Percentiles rank a stretch among this genome's conserved stretches.
Conservation (phyloP, 2,329 filamentous ascomycete genomes). For the Myrmaecium sp. region DNA sequence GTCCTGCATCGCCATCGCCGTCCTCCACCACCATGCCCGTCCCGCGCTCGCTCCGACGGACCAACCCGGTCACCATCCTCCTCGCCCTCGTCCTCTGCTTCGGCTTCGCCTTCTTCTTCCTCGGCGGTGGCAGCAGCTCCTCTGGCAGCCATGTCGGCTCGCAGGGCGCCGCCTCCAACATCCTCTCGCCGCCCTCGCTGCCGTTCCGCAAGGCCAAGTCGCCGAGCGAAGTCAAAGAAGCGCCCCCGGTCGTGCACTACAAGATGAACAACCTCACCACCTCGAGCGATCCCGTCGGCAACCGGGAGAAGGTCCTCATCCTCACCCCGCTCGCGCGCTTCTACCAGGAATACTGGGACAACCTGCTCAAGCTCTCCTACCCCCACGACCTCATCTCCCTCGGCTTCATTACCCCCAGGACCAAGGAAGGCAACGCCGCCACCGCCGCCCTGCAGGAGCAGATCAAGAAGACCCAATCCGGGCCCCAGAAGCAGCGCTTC, state of each 20-base stretch:
- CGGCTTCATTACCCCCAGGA: constrained; percentile 92
- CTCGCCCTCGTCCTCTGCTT: constrained; percentile 57
- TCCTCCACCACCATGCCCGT: constrained; percentile 35
- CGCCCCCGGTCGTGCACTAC: constrained; percentile 82
- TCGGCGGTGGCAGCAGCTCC: too few species aligned
- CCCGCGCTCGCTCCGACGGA: constrained; percentile 56
- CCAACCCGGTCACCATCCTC: constrained; percentile 58
- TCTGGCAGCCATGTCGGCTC: constrained; percentile 45
- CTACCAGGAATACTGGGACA: constrained; percentile 92
- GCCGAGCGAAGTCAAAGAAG: constrained; percentile 35
- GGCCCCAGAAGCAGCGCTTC: constrained; percentile 67
- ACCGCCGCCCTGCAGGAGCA: constrained; percentile 69
- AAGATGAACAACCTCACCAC: constrained; percentile 90
- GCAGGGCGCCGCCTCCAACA: constrained; percentile 43
- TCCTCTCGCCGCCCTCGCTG: constrained; percentile 56
- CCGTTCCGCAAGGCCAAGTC: constrained; percentile 50
- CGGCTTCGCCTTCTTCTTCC: constrained; percentile 33
- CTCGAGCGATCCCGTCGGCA: constrained; percentile 55
- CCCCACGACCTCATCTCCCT: constrained; percentile 90
- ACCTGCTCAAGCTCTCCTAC: constrained; percentile 66
- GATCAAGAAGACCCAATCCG: constrained; percentile 72
- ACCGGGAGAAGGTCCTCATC: constrained; percentile 75
- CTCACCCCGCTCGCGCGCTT: constrained; percentile 86
- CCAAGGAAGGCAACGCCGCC: constrained; percentile 75
- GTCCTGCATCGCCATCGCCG: too few species aligned